Evolutionary conservation across 805 yeast species (phyloP).

Genomic region (Yarrowia bubula): DNA sequence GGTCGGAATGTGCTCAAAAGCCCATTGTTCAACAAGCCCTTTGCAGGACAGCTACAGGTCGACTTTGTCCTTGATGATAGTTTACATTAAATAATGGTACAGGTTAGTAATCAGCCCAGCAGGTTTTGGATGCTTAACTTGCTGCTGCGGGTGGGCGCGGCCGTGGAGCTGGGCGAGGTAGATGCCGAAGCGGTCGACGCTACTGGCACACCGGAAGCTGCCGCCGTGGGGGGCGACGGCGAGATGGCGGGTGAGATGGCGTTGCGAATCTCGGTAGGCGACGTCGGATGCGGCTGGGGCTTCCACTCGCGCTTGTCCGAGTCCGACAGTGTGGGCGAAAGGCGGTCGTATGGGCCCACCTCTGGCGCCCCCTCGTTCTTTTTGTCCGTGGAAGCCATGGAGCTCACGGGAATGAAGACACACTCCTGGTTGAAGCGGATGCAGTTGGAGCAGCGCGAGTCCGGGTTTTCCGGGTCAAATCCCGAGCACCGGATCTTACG

Average conservation of each 20-base stretch:
- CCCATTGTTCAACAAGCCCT: neutral
- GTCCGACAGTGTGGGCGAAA: conserved; percentile 14
- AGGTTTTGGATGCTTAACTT: conserved; percentile 23
- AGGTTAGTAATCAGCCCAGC: conserved; percentile 23
- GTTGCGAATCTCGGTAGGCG: conserved; percentile 15
- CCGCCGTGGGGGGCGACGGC: neutral
- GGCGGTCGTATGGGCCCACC: neutral
- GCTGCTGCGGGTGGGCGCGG: conserved; percentile 21
- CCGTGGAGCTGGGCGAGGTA: neutral
- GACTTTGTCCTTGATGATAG: conserved; percentile 7
- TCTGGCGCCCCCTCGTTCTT: neutral
- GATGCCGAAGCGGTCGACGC: neutral
- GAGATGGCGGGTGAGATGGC: neutral
- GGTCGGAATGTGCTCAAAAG: no score
- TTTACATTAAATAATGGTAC: conserved; percentile 18
- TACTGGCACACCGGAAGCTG: neutral
- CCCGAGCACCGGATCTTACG: conserved; percentile 40
- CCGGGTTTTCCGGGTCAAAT: conserved; percentile 34
- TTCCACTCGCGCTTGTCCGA: conserved; percentile 14
- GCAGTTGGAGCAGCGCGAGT: conserved; percentile 38
- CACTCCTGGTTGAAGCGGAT: conserved; percentile 38
- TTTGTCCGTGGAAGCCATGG: conserved; percentile 28
- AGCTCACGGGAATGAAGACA: conserved; percentile 37
- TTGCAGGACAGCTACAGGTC: neutral
- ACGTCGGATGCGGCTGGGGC: conserved; percentile 22